phyloP scores from a whole-genome alignment of 352 stramenopile genomes.

The Globisporangium yorkense region DNA sequence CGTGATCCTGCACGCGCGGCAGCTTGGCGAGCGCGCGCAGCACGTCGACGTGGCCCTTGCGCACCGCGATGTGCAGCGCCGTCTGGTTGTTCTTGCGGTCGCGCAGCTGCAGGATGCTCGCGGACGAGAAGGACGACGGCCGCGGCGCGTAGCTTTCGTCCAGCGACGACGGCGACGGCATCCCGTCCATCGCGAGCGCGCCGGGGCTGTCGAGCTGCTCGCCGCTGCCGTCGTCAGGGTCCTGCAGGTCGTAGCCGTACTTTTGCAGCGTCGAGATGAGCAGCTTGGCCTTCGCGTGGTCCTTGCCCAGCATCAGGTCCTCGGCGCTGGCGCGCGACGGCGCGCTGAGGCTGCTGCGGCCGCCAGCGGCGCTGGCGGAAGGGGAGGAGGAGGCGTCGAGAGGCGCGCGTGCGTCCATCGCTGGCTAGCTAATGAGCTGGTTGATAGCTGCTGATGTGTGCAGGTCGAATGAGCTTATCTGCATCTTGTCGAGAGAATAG shows the following conservation, averaged over 20 bases:
- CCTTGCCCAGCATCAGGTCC: slow-evolving; percentile 15
- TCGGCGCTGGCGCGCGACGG: background rate
- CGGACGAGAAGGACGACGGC: slow-evolving; percentile 23
- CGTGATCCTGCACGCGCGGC: slow-evolving; percentile 53
- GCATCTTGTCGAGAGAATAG: too few relatives aligned
- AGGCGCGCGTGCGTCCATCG: background rate
- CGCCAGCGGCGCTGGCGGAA: background rate
- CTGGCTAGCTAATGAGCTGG: too few relatives aligned
- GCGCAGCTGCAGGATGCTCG: slow-evolving; percentile 68
- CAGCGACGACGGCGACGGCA: slow-evolving; percentile 21
- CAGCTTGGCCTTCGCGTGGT: slow-evolving; percentile 52
- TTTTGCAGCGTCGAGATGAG: slow-evolving; percentile 82
- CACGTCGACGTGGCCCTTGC: slow-evolving; percentile 81
- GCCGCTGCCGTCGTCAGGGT: slow-evolving; percentile 20
- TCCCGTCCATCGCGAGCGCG: background rate
- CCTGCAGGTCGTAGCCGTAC: slow-evolving; percentile 72
- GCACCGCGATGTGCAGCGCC: slow-evolving; percentile 76
- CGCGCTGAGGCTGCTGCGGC: background rate
- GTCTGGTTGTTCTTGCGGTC: slow-evolving; percentile 84
- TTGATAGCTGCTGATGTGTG: too few relatives aligned
- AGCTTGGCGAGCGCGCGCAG: slow-evolving; percentile 75
- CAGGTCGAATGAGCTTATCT: too few relatives aligned
- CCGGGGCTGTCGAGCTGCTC: slow-evolving; percentile 7
- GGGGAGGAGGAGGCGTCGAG: background rate
- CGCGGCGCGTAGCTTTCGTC: slow-evolving; percentile 27